phyloP scores from a whole-genome alignment of 345 rosid genomes.

The Sisymbrium altissimum region DNA sequence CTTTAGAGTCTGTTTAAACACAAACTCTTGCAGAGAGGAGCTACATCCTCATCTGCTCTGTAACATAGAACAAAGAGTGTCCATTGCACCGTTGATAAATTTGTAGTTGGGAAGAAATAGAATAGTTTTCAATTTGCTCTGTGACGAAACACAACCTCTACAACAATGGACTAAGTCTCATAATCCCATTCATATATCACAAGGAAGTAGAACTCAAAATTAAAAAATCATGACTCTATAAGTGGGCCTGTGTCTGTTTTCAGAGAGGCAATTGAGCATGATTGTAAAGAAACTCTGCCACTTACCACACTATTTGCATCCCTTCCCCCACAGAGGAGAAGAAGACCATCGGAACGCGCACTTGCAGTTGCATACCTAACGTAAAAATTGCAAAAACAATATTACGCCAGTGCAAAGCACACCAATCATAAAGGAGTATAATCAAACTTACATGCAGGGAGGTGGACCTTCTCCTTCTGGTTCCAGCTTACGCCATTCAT shows the following conservation, averaged over 20 bases:
- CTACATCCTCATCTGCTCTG: slow-evolving; percentile 13
- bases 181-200: background rate
- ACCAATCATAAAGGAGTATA: slow-evolving; percentile 13
- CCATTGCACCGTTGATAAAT: background rate
- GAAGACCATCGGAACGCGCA: slow-evolving; percentile 97
- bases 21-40: background rate
- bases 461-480: slow-evolving; percentile 99
- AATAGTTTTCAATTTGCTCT: background rate
- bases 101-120: background rate
- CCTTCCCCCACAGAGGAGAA: slow-evolving; percentile 92
- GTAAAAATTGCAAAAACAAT: slow-evolving; percentile 8
- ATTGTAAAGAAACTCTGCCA: slow-evolving; percentile 2
- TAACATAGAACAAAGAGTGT: background rate
- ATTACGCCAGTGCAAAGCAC: slow-evolving; percentile 8
- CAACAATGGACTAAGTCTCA: background rate
- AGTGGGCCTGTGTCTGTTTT: background rate
- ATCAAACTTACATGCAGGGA: slow-evolving; percentile 73
- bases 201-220: background rate
- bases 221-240: slow-evolving; percentile 1
- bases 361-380: slow-evolving; percentile 95
- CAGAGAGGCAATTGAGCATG: slow-evolving; percentile 1
- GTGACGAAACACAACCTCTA: slow-evolving; percentile 6
- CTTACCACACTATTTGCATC: slow-evolving; percentile 93
- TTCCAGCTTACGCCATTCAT: slow-evolving; percentile 94
- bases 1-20: background rate